Evolutionary conservation across 768 basidiomycete genomes (phyloP).

Genomic region (Rhizopogon vinicolor): DNA sequence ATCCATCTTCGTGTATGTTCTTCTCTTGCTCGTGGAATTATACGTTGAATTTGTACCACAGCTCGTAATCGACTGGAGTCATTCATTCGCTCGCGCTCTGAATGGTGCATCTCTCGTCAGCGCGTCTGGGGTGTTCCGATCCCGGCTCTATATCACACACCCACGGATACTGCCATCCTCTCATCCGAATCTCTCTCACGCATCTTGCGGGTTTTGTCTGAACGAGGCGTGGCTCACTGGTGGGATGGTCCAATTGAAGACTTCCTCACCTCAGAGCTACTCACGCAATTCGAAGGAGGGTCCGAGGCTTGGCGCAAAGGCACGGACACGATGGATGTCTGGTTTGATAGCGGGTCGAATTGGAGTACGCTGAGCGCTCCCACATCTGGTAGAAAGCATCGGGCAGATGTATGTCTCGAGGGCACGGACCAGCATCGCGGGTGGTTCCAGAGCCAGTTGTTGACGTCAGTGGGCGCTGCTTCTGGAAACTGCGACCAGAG

Average conservation of each 20-base stretch:
- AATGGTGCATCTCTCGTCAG: constrained; percentile 99
- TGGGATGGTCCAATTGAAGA: constrained; percentile 84
- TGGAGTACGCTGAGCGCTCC: constrained; percentile 73
- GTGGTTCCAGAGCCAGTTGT: constrained; percentile 95
- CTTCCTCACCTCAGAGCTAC: constrained; percentile 68
- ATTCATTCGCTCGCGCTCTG: constrained; percentile 82
- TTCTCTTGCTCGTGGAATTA: background rate
- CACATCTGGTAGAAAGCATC: constrained; percentile 35
- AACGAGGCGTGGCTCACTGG: constrained; percentile 81
- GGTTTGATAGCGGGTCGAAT: constrained; percentile 96
- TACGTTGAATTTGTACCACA: constrained; percentile 22
- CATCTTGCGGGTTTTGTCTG: constrained; percentile 71
- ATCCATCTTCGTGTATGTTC: constrained; percentile 65
- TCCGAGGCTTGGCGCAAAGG: constrained; percentile 63
- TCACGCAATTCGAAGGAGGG: constrained; percentile 36
- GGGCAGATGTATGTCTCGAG: constrained; percentile 88
- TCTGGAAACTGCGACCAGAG: constrained; percentile 10
- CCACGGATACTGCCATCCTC: constrained; percentile 62
- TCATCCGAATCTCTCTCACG: constrained; percentile 61
- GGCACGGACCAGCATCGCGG: constrained; percentile 98
- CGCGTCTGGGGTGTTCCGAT: constrained; percentile 99
- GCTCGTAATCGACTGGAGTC: constrained; percentile 86
- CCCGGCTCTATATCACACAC: constrained; percentile 71
- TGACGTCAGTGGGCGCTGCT: constrained; percentile 64
- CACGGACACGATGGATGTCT: constrained; percentile 97